Evolutionary conservation across 116 monocot genomes (phyloP).

Genomic region (Cymodocea nodosa): DNA sequence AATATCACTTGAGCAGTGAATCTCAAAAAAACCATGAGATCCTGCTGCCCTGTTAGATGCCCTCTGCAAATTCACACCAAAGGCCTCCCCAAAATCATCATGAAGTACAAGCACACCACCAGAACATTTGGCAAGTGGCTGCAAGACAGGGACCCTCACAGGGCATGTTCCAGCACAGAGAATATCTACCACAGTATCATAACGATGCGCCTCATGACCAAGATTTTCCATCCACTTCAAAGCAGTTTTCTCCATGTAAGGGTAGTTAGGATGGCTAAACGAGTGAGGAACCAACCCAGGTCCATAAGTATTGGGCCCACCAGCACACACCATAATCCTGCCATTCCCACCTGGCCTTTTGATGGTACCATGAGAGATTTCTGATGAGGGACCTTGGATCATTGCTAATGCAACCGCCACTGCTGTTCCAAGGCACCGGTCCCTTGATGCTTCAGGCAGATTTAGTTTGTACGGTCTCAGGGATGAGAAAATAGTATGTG

Average conservation of each 20-base stretch:
- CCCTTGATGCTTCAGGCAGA: slow-evolving; percentile 71
- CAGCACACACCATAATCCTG: slow-evolving; percentile 77
- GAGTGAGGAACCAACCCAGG: slow-evolving; percentile 89
- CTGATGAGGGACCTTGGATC: slow-evolving; percentile 77
- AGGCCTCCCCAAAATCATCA: slow-evolving; percentile 99
- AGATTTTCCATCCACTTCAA: slow-evolving; percentile 91
- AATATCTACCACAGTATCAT: slow-evolving; percentile 69
- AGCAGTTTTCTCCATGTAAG: slow-evolving; percentile 84
- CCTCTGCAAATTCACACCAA: slow-evolving; percentile 96
- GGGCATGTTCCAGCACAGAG: slow-evolving; percentile 93
- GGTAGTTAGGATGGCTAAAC: slow-evolving; percentile 86
- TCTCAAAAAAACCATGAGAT: slow-evolving; percentile 86
- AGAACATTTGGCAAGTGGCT: slow-evolving; percentile 80
- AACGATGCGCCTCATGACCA: slow-evolving; percentile 53
- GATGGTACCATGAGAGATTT: slow-evolving; percentile 65
- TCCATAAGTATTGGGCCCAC: slow-evolving; percentile 87
- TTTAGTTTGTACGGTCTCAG: slow-evolving; percentile 61
- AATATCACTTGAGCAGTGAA: slow-evolving; percentile 90
- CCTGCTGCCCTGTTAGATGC: slow-evolving; percentile 79
- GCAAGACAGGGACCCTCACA: slow-evolving; percentile 68
- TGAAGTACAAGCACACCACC: slow-evolving; percentile 91
- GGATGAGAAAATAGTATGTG: slow-evolving; percentile 83
- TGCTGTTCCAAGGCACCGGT: slow-evolving; percentile 85
- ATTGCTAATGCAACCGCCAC: slow-evolving; percentile 90
- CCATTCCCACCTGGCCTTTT: slow-evolving; percentile 81